Base-by-base conservation (phyloP, 2,329 filamentous ascomycete species). In the Ophiostoma tasmaniense region DNA sequence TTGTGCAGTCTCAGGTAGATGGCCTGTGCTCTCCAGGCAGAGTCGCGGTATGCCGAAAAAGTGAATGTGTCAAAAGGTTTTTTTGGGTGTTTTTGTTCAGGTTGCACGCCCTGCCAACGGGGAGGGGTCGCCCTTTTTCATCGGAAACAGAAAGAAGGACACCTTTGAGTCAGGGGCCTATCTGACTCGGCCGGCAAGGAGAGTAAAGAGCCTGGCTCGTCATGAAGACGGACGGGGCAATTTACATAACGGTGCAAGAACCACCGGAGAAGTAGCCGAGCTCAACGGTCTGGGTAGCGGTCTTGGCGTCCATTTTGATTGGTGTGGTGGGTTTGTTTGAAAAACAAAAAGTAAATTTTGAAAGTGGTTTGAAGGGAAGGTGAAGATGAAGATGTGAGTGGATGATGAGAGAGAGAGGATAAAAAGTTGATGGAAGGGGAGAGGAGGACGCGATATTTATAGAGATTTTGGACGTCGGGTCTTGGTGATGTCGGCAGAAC, bases 181-280 rank as follows among this genome's bases (percentile, higher is more conserved):
- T 4, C 33, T 8, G 33, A 5, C 33, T 33, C 33, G 8, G 33
- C 33, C 8, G 61, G 33, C 61, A 39, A 65, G 33, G 14, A 20
- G 11, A 65, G 8, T n/a, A 65, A 11, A 25, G 13, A 17, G 37
- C 37, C 61, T 22, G 11, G 33, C 2, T 14, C 37, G 17, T 65
- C 64, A 61, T 11, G 25, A 55, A 25, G 52, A 50, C 22, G 20
- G 28, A 33, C 3, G 28, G 20, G 45, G 33, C 72, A 73, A 72
- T 76, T 75, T 77, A 78, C 75, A 78, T 76, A 73, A 77, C 73
- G 73, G 76, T 73, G 73, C 76, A 78, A 74, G 74, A 74, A 73
- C 71, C 73, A 71, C 73, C 73, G 39, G 67, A 71, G 74, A 74
- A 72, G 61, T 64, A 64, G 73, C 72, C 73, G 72, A 73, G 69